A percentile compares a stretch with the other conserved stretches of the same genome.
Conservation (phyloP, 306 rosid species). For the Vachellia pachyceras region DNA sequence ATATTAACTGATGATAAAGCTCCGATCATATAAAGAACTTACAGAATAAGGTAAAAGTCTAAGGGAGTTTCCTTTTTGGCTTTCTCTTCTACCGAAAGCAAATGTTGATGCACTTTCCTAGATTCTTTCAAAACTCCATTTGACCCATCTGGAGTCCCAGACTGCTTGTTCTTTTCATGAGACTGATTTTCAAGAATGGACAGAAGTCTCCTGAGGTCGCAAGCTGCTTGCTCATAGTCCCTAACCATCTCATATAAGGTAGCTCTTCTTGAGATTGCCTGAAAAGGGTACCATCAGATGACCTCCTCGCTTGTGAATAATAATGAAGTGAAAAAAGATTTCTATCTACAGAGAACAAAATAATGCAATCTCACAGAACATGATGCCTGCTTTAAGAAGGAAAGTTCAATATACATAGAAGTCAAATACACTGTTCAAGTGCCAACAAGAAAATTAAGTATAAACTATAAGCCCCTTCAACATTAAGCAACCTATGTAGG, state of each 20-base stretch:
- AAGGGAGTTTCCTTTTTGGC: conserved; percentile 69
- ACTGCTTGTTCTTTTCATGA: conserved; percentile 53
- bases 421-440: neutral
- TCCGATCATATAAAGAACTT: conserved; percentile 48
- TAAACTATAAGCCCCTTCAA: neutral
- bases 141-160: conserved; percentile 60
- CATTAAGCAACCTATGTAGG: neutral
- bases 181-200: conserved; percentile 70
- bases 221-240: conserved; percentile 78
- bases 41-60: conserved; percentile 86
- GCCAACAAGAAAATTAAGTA: neutral
- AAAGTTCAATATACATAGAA: neutral
- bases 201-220: conserved; percentile 69
- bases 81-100: conserved; percentile 68
- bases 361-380: no score
- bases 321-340: conserved; percentile 15
- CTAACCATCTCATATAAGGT: conserved; percentile 83
- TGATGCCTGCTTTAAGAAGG: conserved; percentile 1
- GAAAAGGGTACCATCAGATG: conserved; percentile 41
- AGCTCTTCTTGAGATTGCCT: conserved; percentile 97
- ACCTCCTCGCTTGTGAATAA: conserved; percentile 16
- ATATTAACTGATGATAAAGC: conserved; percentile 2
- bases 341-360: neutral
- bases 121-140: conserved; percentile 59
- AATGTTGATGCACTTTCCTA: conserved; percentile 63